A percentile compares a stretch with the other conserved stretches of the same genome.
Conservation (phyloP, 2,329 filamentous ascomycete species). For the Fusarium brevicatenulatum region DNA sequence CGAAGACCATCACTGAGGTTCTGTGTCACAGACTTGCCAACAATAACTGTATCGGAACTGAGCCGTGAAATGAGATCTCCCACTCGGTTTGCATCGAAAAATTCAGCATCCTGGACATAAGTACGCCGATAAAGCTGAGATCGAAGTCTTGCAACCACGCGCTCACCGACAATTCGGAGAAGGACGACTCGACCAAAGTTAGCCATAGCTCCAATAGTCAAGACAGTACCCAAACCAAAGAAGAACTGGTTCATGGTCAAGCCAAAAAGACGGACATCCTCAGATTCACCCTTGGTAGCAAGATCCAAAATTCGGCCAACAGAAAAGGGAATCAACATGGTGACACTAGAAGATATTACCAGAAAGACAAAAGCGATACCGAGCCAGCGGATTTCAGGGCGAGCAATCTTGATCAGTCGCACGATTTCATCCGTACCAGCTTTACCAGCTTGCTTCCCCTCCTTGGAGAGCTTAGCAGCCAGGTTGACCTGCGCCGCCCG, state of each 20-base stretch:
- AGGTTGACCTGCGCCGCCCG: constrained; percentile 91
- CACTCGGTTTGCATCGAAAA: constrained; percentile 97
- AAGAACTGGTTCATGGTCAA: constrained; percentile 91
- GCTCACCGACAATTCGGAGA: constrained; percentile 91
- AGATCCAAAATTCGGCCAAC: constrained; percentile 96
- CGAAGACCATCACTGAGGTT: constrained; percentile 97
- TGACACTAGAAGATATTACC: constrained; percentile 88
- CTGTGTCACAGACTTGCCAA: constrained; percentile 98
- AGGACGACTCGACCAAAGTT: constrained; percentile 96
- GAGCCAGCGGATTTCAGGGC: constrained; percentile 83
- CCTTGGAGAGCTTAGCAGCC: constrained; percentile 86
- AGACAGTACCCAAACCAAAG: constrained; percentile 76
- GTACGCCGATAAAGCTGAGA: constrained; percentile 92
- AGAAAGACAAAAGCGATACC: constrained; percentile 84
- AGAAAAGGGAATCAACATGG: constrained; percentile 96
- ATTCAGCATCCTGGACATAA: constrained; percentile 97
- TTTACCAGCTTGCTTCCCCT: constrained; percentile 68
- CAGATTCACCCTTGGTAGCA: constrained; percentile 76
- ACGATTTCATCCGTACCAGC: constrained; percentile 81
- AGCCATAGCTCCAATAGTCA: constrained; percentile 85
- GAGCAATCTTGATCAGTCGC: constrained; percentile 88
- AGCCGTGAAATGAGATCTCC: constrained; percentile 96
- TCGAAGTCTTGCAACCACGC: constrained; percentile 89
- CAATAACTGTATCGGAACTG: constrained; percentile 95
- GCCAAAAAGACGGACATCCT: constrained; percentile 80